Evolutionary conservation across 1,139 yeast species (phyloP).

Genomic region (Hyphopichia burtonii): DNA sequence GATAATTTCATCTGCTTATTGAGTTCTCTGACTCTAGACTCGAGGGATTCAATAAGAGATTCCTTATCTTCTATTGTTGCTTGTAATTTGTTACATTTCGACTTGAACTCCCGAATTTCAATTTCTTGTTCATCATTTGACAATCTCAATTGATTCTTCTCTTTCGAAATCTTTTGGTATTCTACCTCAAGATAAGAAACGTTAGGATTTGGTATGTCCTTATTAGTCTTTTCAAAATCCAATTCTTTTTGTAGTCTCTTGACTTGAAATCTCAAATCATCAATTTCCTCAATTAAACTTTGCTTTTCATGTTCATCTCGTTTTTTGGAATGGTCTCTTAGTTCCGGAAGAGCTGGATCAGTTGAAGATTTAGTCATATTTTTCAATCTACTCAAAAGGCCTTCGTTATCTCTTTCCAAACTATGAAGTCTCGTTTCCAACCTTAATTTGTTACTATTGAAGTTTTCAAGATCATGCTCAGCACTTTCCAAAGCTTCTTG

Average conservation of each 20-base stretch:
- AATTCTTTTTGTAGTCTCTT: slow-evolving; percentile 54
- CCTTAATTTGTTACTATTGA: slow-evolving; percentile 10
- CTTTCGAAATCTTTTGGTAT: slow-evolving; percentile 14
- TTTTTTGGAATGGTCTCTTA: slow-evolving; percentile 22
- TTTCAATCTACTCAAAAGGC: slow-evolving; percentile 10
- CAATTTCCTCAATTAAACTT: slow-evolving; percentile 14
- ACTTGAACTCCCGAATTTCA: slow-evolving; percentile 17
- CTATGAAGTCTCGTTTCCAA: slow-evolving; percentile 10
- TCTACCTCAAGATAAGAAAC: slow-evolving; percentile 5
- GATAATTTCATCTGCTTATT: slow-evolving; percentile 21
- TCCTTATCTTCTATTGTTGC: slow-evolving; percentile 29
- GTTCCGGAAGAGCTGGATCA: slow-evolving; percentile 21
- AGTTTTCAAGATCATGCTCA: slow-evolving; percentile 13
- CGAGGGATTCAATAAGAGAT: slow-evolving; percentile 26
- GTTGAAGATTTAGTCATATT: slow-evolving; percentile 10
- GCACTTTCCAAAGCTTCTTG: slow-evolving; percentile 18
- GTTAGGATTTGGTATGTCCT: slow-evolving; percentile 3
- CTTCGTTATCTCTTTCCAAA: slow-evolving; percentile 19
- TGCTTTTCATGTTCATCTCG: slow-evolving; percentile 10
- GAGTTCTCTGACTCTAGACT: slow-evolving; percentile 23
- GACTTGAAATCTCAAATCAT: slow-evolving; percentile 15
- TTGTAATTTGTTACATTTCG: slow-evolving; percentile 25
- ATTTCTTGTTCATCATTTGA: slow-evolving; percentile 12
- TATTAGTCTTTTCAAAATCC: slow-evolving; percentile 60
- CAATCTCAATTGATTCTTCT: slow-evolving; percentile 16